Base-by-base conservation (phyloP, 768 basidiomycete genomes). In the Vararia minispora region DNA sequence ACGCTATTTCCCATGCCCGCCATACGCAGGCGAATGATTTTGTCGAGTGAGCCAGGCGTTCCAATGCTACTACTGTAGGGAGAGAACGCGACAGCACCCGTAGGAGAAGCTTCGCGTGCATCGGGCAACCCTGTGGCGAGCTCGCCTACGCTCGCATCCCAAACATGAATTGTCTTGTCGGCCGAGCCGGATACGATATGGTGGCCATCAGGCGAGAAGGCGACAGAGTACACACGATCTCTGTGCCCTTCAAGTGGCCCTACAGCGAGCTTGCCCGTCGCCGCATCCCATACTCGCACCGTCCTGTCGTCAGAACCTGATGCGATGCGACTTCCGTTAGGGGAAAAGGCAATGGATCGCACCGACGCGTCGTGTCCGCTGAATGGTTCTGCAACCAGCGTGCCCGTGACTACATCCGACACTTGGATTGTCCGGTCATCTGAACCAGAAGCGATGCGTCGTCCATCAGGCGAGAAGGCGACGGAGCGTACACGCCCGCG, bases 331-430 rank as follows among this genome's bases (percentile, higher is more conserved):
- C 11, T 33, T 2, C 45, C 43, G 13, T 44, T 37, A 1, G 68
- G 68, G 8, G 64, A 61, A 55, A 72, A 72, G 3, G 66, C 65
- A 28, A 72, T 68, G 17, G 62, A 62, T 57, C 71, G 70, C 18
- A 72, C 69, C 23, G 61, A 63, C 45, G 71, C 68, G 35, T 58
- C 62, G 54, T 72, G 69, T 8, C 68, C 68, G 60, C 13, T 33
- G 14, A 33, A 18, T 18, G 11, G 13, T n/a, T n/a, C 16, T 6
- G 27, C 37, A 11, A 37, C 11, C 4, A 18, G 11, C n/a, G 4
- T 20, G 26, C 37, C 37, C 4, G 14, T 28, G 8, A 14, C 37
- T 9, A 25, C 37, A n/a, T 28, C 26, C 37, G 27, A 37, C 10
- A 37, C 9, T 8, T 25, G 16, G 12, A 37, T 21, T 5, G 35